These are phyloP conservation scores for Geotrichum candidum DNA, from an alignment of 1,139 yeast genomes.

Conservation along the genomic window DNA sequence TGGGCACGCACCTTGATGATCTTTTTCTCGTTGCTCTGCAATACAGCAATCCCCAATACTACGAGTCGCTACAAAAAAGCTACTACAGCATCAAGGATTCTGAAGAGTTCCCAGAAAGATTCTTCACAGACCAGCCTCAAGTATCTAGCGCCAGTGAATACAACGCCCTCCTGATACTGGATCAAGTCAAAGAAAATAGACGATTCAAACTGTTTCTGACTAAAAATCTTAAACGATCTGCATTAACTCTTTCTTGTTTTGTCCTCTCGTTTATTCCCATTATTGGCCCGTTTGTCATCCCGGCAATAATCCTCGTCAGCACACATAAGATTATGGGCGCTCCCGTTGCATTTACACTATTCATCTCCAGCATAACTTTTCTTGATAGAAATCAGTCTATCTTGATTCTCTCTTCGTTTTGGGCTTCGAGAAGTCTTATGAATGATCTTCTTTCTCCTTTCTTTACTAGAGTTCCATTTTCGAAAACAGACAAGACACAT, in stretches of 20 bases:
- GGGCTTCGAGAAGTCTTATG: not conserved
- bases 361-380: constrained; percentile 33
- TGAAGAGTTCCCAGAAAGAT: not conserved
- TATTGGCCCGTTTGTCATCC: constrained; percentile 41
- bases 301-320: constrained; percentile 41
- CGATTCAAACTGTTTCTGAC: constrained; percentile 19
- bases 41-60: not conserved
- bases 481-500: not conserved
- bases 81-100: not conserved
- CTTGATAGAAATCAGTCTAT: not conserved
- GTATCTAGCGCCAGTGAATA: not conserved
- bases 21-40: not conserved
- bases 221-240: constrained; percentile 29
- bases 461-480: not conserved
- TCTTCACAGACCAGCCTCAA: not conserved
- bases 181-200: constrained; percentile 6
- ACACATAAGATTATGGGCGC: constrained; percentile 46
- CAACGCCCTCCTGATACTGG: constrained; percentile 3
- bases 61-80: not conserved
- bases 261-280: constrained; percentile 36
- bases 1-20: not conserved
- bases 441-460: not conserved
- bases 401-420: not conserved
- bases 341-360: constrained; percentile 39
- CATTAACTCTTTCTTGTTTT: constrained; percentile 28